Base-by-base conservation (phyloP, 2,329 filamentous ascomycete genomes). In the Aureobasidium leucospermi region DNA sequence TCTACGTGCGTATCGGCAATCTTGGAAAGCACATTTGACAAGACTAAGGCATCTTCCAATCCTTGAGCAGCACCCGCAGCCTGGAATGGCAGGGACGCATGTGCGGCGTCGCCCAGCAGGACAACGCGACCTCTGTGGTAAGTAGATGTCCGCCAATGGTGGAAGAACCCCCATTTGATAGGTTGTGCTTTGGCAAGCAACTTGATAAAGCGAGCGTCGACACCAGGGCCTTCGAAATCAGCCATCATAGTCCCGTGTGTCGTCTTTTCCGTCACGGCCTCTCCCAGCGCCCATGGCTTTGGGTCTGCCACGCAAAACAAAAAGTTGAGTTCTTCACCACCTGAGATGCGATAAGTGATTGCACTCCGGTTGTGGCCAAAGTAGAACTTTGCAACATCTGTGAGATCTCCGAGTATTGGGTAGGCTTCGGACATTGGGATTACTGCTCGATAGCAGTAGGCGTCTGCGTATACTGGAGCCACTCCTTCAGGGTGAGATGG, bases 401-500 rank as follows among this genome's bases (percentile, higher is more conserved):
- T 68, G 5, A 69, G 63, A 13, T 67, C 61, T 29, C 69, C 70
- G 59, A 78, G 67, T 13, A 76, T 70, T 16, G 66, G 65, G 49
- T 70, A 67, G 1, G 76, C 76, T 16, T 68, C 71, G 13, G 68
- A 68, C 58, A 79, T 69, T 0, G 67, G 63, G 4, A 71, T 47
- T 5, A 71, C 67, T 2, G 67, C 64, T 4, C 69, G 62, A 41
- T 71, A 72, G 51, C 61, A 62, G 46, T 71, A 71, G 28, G 64
- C 65, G 4, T 63, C 60, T 19, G 66, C 65, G 48, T 70, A 71
- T 2, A 65, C 62, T 1, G 68, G 67, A 2, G 66, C 55, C 13
- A 68, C 63, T 5, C 67, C 66, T 28, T 65, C 61, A 15, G 52
- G 46, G 3, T 64, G 59, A 1, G 13, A 49, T 3, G 59, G 51